These are phyloP conservation scores for Piper longum DNA, from an alignment of 164 flowering plant genomes.

Conservation along the genomic window DNA sequence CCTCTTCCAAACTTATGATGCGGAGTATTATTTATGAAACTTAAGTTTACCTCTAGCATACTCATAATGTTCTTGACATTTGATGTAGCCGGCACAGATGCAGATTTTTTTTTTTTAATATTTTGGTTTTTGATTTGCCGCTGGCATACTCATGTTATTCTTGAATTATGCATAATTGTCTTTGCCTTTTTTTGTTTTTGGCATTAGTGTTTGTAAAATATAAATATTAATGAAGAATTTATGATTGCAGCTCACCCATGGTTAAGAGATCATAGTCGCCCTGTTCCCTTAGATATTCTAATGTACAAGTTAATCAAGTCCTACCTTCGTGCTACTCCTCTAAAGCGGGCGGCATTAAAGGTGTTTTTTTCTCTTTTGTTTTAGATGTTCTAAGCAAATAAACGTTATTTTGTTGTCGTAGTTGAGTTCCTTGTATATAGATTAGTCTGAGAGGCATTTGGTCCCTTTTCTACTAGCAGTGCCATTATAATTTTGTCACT, in stretches of 20 bases:
- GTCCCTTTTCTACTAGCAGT: too few relatives aligned
- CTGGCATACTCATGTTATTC: neutral
- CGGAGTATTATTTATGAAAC: too few relatives aligned
- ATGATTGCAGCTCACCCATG: slow-evolving; percentile 82
- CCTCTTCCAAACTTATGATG: too few relatives aligned
- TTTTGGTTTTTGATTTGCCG: neutral
- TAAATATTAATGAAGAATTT: slow-evolving; percentile 2
- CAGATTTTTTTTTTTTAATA: neutral
- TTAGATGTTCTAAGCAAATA: neutral
- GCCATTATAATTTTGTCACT: too few relatives aligned
- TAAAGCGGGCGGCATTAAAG: slow-evolving; percentile 85
- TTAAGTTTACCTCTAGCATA: too few relatives aligned
- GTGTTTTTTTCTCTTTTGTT: slow-evolving; percentile 11
- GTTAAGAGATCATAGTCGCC: slow-evolving; percentile 45
- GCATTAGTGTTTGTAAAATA: neutral
- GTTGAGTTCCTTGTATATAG: too few relatives aligned
- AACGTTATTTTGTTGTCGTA: neutral
- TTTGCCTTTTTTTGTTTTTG: too few relatives aligned
- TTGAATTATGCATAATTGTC: neutral
- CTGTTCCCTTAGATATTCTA: slow-evolving; percentile 65
- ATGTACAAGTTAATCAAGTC: slow-evolving; percentile 76
- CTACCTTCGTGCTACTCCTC: slow-evolving; percentile 72
- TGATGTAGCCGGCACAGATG: too few relatives aligned
- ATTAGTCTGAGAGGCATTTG: too few relatives aligned
- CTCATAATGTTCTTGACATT: too few relatives aligned